A percentile compares a stretch with the other conserved stretches of the same genome.
Conservation (phyloP, 2,329 filamentous ascomycete species). For the Talaromyces sp. region DNA sequence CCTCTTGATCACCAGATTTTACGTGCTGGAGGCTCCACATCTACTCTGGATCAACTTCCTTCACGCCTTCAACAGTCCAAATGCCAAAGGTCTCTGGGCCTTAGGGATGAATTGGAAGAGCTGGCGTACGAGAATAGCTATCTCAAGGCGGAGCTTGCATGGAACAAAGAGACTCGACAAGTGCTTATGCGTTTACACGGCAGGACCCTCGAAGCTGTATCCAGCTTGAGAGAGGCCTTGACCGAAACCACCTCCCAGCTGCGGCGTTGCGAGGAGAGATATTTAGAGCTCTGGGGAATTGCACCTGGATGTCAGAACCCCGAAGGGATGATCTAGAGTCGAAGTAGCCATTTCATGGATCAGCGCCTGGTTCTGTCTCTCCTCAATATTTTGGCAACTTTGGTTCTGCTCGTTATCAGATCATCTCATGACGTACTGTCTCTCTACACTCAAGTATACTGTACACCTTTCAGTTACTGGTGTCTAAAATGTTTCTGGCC, state of each 20-base stretch:
- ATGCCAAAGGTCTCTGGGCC: background rate
- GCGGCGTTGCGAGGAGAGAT: background rate
- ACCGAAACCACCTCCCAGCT: background rate
- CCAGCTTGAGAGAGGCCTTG: background rate
- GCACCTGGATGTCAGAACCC: background rate
- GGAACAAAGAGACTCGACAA: background rate
- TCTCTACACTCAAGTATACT: background rate
- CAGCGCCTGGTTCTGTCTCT: no score
- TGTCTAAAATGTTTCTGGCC: background rate
- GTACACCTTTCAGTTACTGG: background rate
- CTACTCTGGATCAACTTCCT: background rate
- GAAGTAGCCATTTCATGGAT: no score
- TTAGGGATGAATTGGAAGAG: constrained; percentile 1
- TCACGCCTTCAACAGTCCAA: constrained; percentile 10
- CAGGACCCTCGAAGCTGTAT: background rate
- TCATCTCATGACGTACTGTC: background rate
- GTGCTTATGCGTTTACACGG: background rate
- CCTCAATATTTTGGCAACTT: background rate
- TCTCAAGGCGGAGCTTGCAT: constrained; percentile 3
- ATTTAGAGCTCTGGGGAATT: constrained; percentile 2
- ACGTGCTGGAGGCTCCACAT: background rate
- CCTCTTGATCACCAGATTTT: constrained; percentile 8
- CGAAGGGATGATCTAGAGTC: background rate
- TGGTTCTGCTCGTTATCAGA: background rate
- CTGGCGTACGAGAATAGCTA: constrained; percentile 13